Evolutionary conservation across 2,329 filamentous ascomycete genomes (phyloP).

Genomic region (Akanthomyces lecanii): DNA sequence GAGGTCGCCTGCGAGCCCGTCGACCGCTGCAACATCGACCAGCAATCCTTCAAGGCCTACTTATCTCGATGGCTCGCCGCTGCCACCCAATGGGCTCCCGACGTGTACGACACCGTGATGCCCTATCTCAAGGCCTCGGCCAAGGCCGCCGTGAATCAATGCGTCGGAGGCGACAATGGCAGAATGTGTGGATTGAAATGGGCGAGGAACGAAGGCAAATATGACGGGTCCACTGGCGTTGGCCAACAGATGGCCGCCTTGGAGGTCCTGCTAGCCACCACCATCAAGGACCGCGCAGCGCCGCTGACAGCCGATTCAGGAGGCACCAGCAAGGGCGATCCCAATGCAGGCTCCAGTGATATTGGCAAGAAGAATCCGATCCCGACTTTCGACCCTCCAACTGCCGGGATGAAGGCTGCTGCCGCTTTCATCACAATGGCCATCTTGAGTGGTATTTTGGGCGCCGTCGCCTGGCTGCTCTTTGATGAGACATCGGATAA

Average conservation of each 20-base stretch:
- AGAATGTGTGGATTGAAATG: slow-evolving; percentile 59
- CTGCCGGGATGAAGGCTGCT: slow-evolving; percentile 61
- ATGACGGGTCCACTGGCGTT: slow-evolving; percentile 58
- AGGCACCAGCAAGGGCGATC: slow-evolving; percentile 51
- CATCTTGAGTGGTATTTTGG: slow-evolving; percentile 50
- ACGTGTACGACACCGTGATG: slow-evolving; percentile 50
- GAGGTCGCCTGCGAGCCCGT: slow-evolving; percentile 63
- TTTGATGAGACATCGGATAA: slow-evolving; percentile 43
- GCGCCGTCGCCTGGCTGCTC: slow-evolving; percentile 47
- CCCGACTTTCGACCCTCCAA: slow-evolving; percentile 30
- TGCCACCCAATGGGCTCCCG: slow-evolving; percentile 60
- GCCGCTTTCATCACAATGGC: slow-evolving; percentile 61
- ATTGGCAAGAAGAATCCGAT: slow-evolving; percentile 35
- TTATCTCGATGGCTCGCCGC: slow-evolving; percentile 58
- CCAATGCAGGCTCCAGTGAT: slow-evolving; percentile 44
- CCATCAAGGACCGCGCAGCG: slow-evolving; percentile 42
- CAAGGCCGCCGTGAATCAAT: slow-evolving; percentile 52
- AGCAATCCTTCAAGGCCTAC: slow-evolving; percentile 62
- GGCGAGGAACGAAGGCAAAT: slow-evolving; percentile 43
- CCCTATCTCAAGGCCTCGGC: slow-evolving; percentile 53
- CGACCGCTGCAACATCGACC: slow-evolving; percentile 57
- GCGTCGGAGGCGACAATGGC: slow-evolving; percentile 52
- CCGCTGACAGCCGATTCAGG: slow-evolving; percentile 50
- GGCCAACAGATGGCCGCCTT: slow-evolving; percentile 69
- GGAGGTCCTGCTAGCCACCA: slow-evolving; percentile 59